A percentile compares a stretch with the other conserved stretches of the same genome.
phyloP scores from a whole-genome alignment of 176 grass and related monocot species.

The Alopecurus myosuroides region DNA sequence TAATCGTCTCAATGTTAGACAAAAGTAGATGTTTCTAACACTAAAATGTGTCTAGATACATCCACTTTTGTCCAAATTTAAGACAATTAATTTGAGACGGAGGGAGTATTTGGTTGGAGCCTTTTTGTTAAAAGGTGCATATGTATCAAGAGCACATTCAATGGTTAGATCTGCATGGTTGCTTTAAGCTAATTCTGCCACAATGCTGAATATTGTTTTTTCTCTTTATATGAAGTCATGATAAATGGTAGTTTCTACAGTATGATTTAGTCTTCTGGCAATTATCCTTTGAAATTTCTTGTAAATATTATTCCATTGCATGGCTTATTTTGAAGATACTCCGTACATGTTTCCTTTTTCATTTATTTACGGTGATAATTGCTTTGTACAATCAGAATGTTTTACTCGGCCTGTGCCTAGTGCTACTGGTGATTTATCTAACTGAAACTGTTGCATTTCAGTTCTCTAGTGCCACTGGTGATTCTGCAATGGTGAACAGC shows the following conservation, averaged over 20 bases:
- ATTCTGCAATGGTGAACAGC: constrained; percentile 31
- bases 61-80: too few species aligned
- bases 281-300: not conserved
- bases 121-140: not conserved
- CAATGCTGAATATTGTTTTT: not conserved
- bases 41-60: too few species aligned
- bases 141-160: not conserved
- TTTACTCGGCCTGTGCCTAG: not conserved
- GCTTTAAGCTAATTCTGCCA: not conserved
- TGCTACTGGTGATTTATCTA: not conserved
- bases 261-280: not conserved
- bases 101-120: not conserved
- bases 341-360: not conserved
- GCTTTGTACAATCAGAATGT: not conserved
- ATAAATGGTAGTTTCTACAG: not conserved
- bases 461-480: constrained; percentile 26
- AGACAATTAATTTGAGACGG: too few species aligned
- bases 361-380: not conserved
- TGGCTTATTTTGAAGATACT: not conserved
- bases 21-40: too few species aligned
- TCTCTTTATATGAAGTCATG: not conserved
- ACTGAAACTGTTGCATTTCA: constrained; percentile 23
- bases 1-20: too few species aligned
- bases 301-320: not conserved
- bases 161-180: not conserved